These are phyloP conservation scores for Prunus dulcis DNA, from an alignment of 306 rosid species.

Conservation along the genomic window DNA sequence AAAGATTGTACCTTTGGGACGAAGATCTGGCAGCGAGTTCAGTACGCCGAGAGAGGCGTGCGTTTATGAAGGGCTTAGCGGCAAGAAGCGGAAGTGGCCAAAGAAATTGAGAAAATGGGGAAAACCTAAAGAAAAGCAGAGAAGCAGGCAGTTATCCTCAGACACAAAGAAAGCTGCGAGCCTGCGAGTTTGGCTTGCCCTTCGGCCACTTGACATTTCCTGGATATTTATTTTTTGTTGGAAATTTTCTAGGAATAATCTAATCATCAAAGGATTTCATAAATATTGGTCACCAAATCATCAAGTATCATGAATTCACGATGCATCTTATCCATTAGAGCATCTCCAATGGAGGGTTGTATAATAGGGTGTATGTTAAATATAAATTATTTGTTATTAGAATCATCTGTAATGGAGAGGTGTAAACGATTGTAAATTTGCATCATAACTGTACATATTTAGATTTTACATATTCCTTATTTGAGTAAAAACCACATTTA, in stretches of 20 bases:
- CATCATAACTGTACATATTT: too few species aligned
- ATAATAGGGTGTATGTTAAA: too few species aligned
- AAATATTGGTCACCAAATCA: background rate
- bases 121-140: background rate
- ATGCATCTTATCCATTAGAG: too few species aligned
- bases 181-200: background rate
- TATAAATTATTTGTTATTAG: too few species aligned
- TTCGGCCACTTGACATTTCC: too few species aligned
- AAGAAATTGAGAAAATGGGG: background rate
- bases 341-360: too few species aligned
- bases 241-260: too few species aligned
- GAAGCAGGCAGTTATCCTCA: background rate
- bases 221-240: background rate
- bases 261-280: background rate
- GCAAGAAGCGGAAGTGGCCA: background rate
- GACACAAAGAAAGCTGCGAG: background rate
- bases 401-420: too few species aligned
- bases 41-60: background rate
- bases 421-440: too few species aligned
- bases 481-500: too few species aligned
- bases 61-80: background rate
- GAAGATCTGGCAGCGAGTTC: slow-evolving; percentile 2
- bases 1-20: slow-evolving; percentile 7
- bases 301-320: too few species aligned
- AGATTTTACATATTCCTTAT: too few species aligned